Evolutionary conservation across 495 filamentous ascomycete species (phyloP).

Genomic region (Neurospora sp.): DNA sequence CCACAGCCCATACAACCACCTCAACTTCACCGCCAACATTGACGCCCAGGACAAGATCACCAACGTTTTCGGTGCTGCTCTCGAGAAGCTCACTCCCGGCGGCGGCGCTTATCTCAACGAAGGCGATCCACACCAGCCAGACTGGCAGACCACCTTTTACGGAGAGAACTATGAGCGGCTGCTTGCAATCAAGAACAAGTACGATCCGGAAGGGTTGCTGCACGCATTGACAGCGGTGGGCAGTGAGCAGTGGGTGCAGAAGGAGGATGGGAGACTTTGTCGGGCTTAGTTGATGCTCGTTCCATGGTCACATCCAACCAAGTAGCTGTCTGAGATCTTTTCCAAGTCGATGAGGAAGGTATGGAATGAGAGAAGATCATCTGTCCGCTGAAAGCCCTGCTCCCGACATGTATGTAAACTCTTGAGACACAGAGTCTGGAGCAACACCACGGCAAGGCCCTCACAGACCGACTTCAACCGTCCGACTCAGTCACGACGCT

Average conservation of each 20-base stretch:
- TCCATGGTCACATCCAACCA: background rate
- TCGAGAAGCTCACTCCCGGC: conserved; percentile 20
- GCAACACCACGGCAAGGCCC: too few species aligned
- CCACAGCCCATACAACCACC: background rate
- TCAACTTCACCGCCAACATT: background rate
- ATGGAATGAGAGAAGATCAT: too few species aligned
- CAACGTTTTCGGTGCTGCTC: conserved; percentile 12
- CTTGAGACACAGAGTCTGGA: too few species aligned
- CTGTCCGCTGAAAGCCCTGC: too few species aligned
- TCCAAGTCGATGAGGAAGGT: too few species aligned
- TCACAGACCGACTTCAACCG: too few species aligned
- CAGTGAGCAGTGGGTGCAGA: conserved; percentile 40
- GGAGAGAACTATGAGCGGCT: conserved; percentile 45
- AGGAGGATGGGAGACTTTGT: conserved; percentile 32
- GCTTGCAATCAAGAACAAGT: conserved; percentile 39
- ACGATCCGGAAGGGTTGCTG: conserved; percentile 46
- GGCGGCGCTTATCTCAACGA: conserved; percentile 40
- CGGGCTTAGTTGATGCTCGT: background rate
- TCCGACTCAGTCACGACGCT: too few species aligned
- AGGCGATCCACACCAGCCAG: conserved; percentile 45
- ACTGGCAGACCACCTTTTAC: conserved; percentile 51
- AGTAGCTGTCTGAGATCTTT: background rate
- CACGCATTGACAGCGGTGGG: conserved; percentile 47
- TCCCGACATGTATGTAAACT: too few species aligned
- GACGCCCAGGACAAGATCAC: background rate